These are phyloP conservation scores for Plantago ovata DNA, from an alignment of 257 asterid species.

Conservation along the genomic window DNA sequence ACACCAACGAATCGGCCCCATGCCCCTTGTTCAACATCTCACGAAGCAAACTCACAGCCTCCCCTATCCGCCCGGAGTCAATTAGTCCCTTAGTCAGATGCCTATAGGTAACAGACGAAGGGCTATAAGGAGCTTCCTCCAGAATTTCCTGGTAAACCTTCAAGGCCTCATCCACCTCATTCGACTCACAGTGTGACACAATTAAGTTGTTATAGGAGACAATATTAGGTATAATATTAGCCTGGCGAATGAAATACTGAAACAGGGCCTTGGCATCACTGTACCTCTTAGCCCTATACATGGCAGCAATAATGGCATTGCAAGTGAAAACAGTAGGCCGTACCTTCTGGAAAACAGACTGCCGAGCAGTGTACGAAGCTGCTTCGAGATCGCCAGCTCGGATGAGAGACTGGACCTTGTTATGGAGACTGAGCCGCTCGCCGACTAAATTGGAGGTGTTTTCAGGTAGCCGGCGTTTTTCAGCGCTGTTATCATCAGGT, in stretches of 20 bases:
- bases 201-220: constrained; percentile 68
- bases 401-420: constrained; percentile 85
- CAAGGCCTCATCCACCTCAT: constrained; percentile 66
- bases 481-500: constrained; percentile 20
- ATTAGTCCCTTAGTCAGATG: constrained; percentile 80
- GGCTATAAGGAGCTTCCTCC: constrained; percentile 66
- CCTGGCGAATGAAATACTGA: constrained; percentile 77
- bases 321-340: constrained; percentile 94
- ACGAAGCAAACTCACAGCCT: constrained; percentile 57
- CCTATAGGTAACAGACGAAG: constrained; percentile 71
- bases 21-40: constrained; percentile 87
- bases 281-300: constrained; percentile 69
- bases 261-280: constrained; percentile 65
- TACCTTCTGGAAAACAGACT: constrained; percentile 56
- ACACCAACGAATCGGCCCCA: constrained; percentile 91
- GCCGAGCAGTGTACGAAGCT: constrained; percentile 74
- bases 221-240: constrained; percentile 57
- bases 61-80: constrained; percentile 46
- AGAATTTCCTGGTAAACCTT: constrained; percentile 47
- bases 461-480: constrained; percentile 69
- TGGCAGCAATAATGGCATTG: constrained; percentile 86
- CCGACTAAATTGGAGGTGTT: constrained; percentile 74
- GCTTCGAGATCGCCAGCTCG: constrained; percentile 85
- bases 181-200: constrained; percentile 63
- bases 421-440: constrained; percentile 78